Base-by-base conservation (phyloP, 2,329 filamentous ascomycete genomes). In the Epichloe baconii region DNA sequence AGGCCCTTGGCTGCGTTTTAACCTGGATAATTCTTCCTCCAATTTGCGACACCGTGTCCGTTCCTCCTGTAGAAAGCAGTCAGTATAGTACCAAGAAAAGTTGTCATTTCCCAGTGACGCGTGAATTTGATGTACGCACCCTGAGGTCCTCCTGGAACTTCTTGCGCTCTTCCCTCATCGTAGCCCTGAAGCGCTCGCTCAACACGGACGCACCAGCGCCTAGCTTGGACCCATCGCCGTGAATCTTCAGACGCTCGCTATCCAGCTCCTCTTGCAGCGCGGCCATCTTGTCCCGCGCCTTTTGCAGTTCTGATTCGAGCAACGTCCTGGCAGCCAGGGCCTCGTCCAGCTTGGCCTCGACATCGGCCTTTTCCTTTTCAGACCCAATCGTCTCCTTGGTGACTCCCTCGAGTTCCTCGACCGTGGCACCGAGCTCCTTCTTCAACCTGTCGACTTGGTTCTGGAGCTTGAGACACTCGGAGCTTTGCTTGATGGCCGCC, bases 101-200 rank as follows among this genome's bases (percentile, higher is more conserved):
- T 15, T 31, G 26, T 4, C 26, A 31, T 31, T 10, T 10, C 26
- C 26, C 26, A 10, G 26, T 10, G 5, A 35, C 14, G 15, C 6
- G 34, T 15, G 15, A 4, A n/a, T 19, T 37, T 14, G 11, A 1
- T 23, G 10, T 34, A 59, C 73, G 59, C 62, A 76, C 74, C 66
- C 66, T 69, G 41, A 78, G 60, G 53, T 77, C 76, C 55, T 78
- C 74, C 55, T 78, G 74, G 66, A 76, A 78, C 64, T 72, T 76
- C 68, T 71, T 77, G 56, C 75, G 70, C 66, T 78, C 75, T 60
- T 76, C 74, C 57, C 75, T 72, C 75, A 78, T 77, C 21, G 73
- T 76, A 7, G 71, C 66, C 46, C 75, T 64, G 65, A 78, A 78
- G 63, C 78, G 75, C 64, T 78, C 75, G 60, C 75, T 78, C 55